These are phyloP conservation scores for Nakataea oryzae DNA, from an alignment of 2,329 filamentous ascomycete species.

Conservation along the genomic window DNA sequence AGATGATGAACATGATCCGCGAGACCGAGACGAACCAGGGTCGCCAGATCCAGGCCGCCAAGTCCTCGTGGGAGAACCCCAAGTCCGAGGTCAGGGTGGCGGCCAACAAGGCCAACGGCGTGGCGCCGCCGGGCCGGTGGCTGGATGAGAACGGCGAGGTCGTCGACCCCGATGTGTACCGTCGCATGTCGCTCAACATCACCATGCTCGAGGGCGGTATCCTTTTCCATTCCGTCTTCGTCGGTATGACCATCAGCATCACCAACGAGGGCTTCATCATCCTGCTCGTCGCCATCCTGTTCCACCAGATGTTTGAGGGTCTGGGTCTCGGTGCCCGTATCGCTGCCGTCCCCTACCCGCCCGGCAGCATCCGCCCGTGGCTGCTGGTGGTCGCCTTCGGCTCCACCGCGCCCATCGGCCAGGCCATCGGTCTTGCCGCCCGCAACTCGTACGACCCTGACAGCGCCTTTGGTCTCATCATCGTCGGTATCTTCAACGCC, in stretches of 20 bases:
- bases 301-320: constrained; percentile 62
- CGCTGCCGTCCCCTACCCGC: constrained; percentile 51
- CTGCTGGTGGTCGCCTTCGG: constrained; percentile 51
- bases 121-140: neutral
- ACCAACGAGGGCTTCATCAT: constrained; percentile 57
- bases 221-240: constrained; percentile 68
- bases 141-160: constrained; percentile 32
- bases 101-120: neutral
- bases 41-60: constrained; percentile 21
- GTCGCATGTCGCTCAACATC: constrained; percentile 61
- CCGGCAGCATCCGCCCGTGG: constrained; percentile 47
- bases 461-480: constrained; percentile 52
- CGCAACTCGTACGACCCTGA: constrained; percentile 50
- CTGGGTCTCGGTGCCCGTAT: constrained; percentile 63
- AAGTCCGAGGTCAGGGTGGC: constrained; percentile 15
- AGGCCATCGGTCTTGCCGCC: constrained; percentile 50
- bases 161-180: constrained; percentile 36
- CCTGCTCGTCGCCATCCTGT: constrained; percentile 57
- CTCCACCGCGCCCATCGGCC: constrained; percentile 52
- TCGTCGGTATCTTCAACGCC: constrained; percentile 55
- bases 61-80: constrained; percentile 7
- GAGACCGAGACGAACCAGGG: constrained; percentile 12
- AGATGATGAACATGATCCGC: constrained; percentile 45
- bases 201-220: constrained; percentile 68
- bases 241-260: constrained; percentile 63